phyloP scores from a whole-genome alignment of 1,139 yeast species.

The Candida dubliniensis region DNA sequence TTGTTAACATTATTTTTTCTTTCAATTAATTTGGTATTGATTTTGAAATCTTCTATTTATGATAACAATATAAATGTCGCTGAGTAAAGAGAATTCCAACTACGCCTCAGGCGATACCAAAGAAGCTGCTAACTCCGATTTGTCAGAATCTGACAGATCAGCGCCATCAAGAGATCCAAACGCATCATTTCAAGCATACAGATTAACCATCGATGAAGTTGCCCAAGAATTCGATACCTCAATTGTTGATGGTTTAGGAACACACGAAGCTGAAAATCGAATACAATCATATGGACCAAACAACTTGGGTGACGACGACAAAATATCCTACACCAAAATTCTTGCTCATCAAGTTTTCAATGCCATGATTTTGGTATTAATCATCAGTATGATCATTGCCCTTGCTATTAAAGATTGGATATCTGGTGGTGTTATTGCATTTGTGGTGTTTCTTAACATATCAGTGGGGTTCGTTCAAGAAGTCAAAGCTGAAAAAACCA shows the following conservation, averaged over 20 bases:
- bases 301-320: conserved; percentile 59
- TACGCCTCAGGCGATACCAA: not conserved
- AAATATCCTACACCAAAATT: conserved; percentile 57
- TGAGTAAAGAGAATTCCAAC: conserved; percentile 2
- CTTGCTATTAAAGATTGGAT: conserved; percentile 79
- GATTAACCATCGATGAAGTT: conserved; percentile 36
- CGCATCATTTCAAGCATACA: conserved; percentile 25
- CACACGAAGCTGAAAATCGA: conserved; percentile 30
- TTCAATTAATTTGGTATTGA: no score
- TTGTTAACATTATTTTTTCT: no score
- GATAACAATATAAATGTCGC: conserved; percentile 2
- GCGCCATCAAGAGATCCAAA: not conserved
- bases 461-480: conserved; percentile 73
- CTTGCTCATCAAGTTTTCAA: conserved; percentile 71
- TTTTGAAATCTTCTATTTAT: no score
- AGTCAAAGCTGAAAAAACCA: conserved; percentile 73
- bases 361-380: conserved; percentile 76
- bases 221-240: conserved; percentile 40
- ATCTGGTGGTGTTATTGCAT: conserved; percentile 79
- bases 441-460: conserved; percentile 67
- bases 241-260: conserved; percentile 47
- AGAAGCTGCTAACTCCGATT: conserved; percentile 10
- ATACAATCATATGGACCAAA: conserved; percentile 52
- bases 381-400: conserved; percentile 74
- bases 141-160: conserved; percentile 10